Base-by-base conservation (phyloP, 2,329 filamentous ascomycete species). In the Alternaria sp. region DNA sequence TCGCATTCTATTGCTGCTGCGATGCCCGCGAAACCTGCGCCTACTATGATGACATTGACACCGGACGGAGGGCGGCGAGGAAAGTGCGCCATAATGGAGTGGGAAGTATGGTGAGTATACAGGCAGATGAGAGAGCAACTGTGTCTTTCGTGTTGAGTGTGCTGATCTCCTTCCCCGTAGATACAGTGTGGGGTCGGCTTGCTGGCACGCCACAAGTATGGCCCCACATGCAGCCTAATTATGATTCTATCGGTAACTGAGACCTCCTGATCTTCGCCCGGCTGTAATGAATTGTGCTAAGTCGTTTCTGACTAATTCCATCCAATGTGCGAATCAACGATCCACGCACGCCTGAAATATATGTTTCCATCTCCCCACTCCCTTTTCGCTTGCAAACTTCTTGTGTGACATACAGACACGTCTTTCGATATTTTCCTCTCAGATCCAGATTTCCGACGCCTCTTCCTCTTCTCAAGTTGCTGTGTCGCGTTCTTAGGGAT, bases 1-100 rank as follows among this genome's bases (percentile, higher is more conserved):
- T 86, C 83, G 73, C 87, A 89, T 77, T 90, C 88, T 66, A 90
- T 88, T 43, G 88, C 88, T 10, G 87, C 86, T 4, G 87, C 86
- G n/a, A 90, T 79, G 11, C 88, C 88, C 23, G 87, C 88, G 62
- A 90, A 89, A 19, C 88, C 76, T 10, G 75, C 75, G 47, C 83
- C 72, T 78, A 81, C 86, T 57, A 88, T 80, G 43, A 87, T 77
- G 1, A 87, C 84, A 11, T 47, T 58, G 57, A 75, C 71, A 49
- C 66, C 68, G 3, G 74, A 62, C 6, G 69, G 55, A 6, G 69
- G 64, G 25, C 45, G 65, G 3, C 70, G 71, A 9, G 73, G 68
- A 30, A 71, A 70, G 21, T 61, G 25, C 6, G 66, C 15, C 68
- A 69, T 72, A 12, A 13, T 45, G 45, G 5, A n/a, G 12, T 19